Base-by-base conservation (phyloP, 176 grass and related monocot genomes). In the Zizania latifolia region DNA sequence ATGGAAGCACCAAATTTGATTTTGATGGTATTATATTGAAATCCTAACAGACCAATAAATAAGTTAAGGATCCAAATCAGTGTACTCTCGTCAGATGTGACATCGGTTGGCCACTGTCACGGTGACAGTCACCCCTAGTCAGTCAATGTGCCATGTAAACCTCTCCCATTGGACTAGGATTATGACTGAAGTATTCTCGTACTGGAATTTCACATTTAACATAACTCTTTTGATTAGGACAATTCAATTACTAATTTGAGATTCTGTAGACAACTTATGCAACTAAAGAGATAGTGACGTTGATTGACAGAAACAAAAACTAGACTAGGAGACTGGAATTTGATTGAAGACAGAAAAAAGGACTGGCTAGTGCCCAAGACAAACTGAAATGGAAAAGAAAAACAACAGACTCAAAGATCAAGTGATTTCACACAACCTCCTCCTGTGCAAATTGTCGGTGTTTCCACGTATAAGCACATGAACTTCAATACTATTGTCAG, bases 391-490 rank as follows among this genome's bases (percentile, higher is more conserved):
- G 29, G 1, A 34, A 31, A 55, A 74, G 43, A 6, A 56, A 43
- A 56, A 8, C 21, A 81, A 10, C 16, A 70, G 40, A 62, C 15
- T 75, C 12, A 76, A 54, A 81, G 38, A 43, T 36, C 33, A 22
- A 62, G 10, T 67, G 40, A 40, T 44, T 62, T 81, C 70, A 79
- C 32, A 30, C 24, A 74, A 95, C 84, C 87, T 85, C 38, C 61
- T 88, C 82, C 72, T 82, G 43, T 37, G 71, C 38, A 48, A 86
- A 65, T 79, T 83, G 69, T 66, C 85, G 84, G 56, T 80, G 48
- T 62, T 86, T 66, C 65, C 85, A 75, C 59, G 59, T 77, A 97
- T 80, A 83, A 90, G 76, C 21, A 90, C 93, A 67, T 68, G 69
- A 67, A 88, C 59, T 64, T 88, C 90, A 35, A 86, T 50, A 58